Evolutionary conservation across 2,329 filamentous ascomycete species (phyloP).

Genomic region (Fusarium sambucinum): DNA sequence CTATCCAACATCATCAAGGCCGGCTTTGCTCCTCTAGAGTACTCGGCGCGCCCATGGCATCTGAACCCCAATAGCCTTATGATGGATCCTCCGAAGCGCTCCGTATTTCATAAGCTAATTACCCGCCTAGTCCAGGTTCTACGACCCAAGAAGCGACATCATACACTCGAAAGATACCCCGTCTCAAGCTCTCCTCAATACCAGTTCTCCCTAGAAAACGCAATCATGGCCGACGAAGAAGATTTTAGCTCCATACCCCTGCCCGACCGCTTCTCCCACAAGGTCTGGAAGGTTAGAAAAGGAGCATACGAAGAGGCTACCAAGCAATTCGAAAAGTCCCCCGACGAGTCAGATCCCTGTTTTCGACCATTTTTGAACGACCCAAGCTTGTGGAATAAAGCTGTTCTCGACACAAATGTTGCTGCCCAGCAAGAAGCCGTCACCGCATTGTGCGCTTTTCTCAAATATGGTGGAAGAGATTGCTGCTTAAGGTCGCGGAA

Average conservation of each 20-base stretch:
- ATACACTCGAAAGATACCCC: constrained; percentile 41
- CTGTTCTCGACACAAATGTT: constrained; percentile 94
- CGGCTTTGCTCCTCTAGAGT: constrained; percentile 12
- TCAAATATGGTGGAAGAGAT: constrained; percentile 88
- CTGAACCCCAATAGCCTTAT: constrained; percentile 8
- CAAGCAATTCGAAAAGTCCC: constrained; percentile 85
- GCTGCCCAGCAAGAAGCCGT: constrained; percentile 96
- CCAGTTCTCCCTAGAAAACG: constrained; percentile 30
- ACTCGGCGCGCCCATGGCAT: constrained; percentile 22
- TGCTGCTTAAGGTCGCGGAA: constrained; percentile 82
- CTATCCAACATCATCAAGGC: neutral
- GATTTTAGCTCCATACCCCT: constrained; percentile 85
- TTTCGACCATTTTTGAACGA: constrained; percentile 92
- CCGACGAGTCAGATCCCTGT: constrained; percentile 85
- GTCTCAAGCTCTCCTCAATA: constrained; percentile 36
- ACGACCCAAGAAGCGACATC: constrained; percentile 36
- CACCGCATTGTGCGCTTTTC: constrained; percentile 86
- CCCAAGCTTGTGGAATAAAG: constrained; percentile 88
- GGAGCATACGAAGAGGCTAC: constrained; percentile 92
- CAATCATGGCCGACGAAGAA: constrained; percentile 84
- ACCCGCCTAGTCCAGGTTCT: constrained; percentile 46
- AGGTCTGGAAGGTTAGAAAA: constrained; percentile 95
- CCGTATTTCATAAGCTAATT: constrained; percentile 51
- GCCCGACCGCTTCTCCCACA: constrained; percentile 85
- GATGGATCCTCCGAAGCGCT: constrained; percentile 45